These are phyloP conservation scores for Hymenoscyphus infarciens DNA, from an alignment of 2,329 filamentous ascomycete species.

Conservation along the genomic window DNA sequence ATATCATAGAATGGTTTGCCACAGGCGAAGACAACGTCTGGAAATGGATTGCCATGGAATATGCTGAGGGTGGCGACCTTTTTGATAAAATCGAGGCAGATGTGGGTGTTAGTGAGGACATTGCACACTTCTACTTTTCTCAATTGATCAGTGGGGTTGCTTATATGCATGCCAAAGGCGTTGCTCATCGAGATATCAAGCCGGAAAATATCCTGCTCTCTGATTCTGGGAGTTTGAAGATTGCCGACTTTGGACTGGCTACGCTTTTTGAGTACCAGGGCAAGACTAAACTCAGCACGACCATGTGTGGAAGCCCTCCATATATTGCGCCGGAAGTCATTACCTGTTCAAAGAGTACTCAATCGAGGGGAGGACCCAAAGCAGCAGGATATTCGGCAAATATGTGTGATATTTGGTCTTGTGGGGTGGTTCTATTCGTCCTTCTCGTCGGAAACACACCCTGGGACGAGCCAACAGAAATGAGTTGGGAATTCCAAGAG, in stretches of 20 bases:
- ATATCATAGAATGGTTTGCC: conserved; percentile 90
- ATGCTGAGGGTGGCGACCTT: conserved; percentile 88
- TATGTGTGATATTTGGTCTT: conserved; percentile 92
- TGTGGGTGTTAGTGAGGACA: conserved; percentile 87
- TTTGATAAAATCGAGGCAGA: conserved; percentile 99
- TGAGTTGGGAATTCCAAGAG: conserved; percentile 88
- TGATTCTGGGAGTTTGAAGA: conserved; percentile 79
- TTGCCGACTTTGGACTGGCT: conserved; percentile 95
- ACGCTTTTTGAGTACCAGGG: conserved; percentile 91
- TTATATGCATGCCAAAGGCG: conserved; percentile 94
- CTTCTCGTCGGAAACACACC: conserved; percentile 93
- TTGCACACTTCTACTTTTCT: conserved; percentile 93
- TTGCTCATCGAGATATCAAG: conserved; percentile 88
- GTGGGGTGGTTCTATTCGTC: conserved; percentile 96
- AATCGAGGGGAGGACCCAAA: conserved; percentile 46
- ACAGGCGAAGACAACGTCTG: conserved; percentile 81
- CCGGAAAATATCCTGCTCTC: conserved; percentile 95
- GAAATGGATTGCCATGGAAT: conserved; percentile 99
- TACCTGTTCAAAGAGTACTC: conserved; percentile 44
- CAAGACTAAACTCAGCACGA: conserved; percentile 74
- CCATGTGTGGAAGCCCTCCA: conserved; percentile 91
- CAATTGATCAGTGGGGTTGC: conserved; percentile 87
- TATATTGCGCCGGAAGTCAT: conserved; percentile 96
- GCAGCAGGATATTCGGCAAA: conserved; percentile 69
- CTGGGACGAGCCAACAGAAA: conserved; percentile 86